Evolutionary conservation across 2,329 filamentous ascomycete genomes (phyloP).

Genomic region (Trichoderma asperellum): DNA sequence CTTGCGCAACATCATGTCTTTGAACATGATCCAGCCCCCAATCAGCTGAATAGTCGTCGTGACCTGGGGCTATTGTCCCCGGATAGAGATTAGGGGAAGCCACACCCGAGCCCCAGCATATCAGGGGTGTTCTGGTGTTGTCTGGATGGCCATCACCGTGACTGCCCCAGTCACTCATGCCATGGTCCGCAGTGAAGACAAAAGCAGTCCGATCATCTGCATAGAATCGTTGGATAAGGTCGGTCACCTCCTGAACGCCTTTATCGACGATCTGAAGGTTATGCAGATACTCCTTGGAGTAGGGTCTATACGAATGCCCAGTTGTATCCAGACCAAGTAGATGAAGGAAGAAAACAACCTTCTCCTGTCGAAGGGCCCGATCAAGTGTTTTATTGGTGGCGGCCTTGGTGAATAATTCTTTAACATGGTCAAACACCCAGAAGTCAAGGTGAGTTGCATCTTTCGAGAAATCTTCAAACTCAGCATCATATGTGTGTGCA

Average conservation of each 20-base stretch:
- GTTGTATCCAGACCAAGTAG: slow-evolving; percentile 89
- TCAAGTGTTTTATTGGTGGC: slow-evolving; percentile 76
- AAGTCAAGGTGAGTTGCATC: slow-evolving; percentile 81
- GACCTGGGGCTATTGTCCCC: slow-evolving; percentile 69
- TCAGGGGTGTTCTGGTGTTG: slow-evolving; percentile 91
- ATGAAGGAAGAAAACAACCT: slow-evolving; percentile 93
- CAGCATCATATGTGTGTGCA: slow-evolving; percentile 79
- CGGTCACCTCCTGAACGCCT: slow-evolving; percentile 81
- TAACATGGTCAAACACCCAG: slow-evolving; percentile 96
- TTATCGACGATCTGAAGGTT: slow-evolving; percentile 95
- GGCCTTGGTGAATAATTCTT: slow-evolving; percentile 80
- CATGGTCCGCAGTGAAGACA: slow-evolving; percentile 96
- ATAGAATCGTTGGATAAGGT: slow-evolving; percentile 85
- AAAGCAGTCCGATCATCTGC: slow-evolving; percentile 84
- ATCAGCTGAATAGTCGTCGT: slow-evolving; percentile 88
- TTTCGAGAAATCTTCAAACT: slow-evolving; percentile 87
- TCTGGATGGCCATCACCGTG: slow-evolving; percentile 97
- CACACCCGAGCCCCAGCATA: slow-evolving; percentile 91
- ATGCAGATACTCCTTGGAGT: slow-evolving; percentile 91
- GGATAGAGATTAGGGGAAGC: slow-evolving; percentile 68
- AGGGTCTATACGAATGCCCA: slow-evolving; percentile 84
- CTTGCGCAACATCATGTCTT: slow-evolving; percentile 90
- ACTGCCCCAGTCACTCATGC: slow-evolving; percentile 99
- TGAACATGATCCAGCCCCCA: slow-evolving; percentile 82
- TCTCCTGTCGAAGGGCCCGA: slow-evolving; percentile 75